Base-by-base conservation (phyloP, 805 yeast species). In the Starmera dryadoides region DNA sequence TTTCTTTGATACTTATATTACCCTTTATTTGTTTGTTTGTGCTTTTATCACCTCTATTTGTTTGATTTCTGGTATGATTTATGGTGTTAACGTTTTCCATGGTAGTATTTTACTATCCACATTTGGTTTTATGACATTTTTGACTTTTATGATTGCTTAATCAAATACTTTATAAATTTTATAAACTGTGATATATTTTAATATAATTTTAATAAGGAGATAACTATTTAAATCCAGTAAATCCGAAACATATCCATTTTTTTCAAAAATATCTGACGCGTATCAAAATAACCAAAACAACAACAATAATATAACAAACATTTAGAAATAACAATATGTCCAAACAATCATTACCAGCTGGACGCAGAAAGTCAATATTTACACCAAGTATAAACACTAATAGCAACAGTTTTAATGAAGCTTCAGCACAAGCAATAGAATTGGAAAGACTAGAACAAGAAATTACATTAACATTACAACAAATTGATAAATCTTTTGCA, bases 361-460 rank as follows among this genome's bases (percentile, higher is more conserved):
- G 32, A 16, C 32, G 56, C 37, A 41, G 59, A 26, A 55, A 53
- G 36, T 55, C 59, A 0, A 45, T 55, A 14, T 53, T 53, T 35
- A 47, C 48, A 3, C 47, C 58, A 0, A 25, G 28, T n/a, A 25
- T 25, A 8, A 25, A 8, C 28, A 38, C 28, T 14, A 19, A 41
- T 3, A 14, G 38, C 35, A 49, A 41, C 36, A 44, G 28, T 17
- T 11, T 44, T n/a, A 37, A 33, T 3, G 56, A 49, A 35, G 44
- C 55, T 1, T 42, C 58, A 0, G 41, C 47, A 6, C 58, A 55
- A 36, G 50, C 58, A 3, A 44, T 47, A 5, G 59, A 55, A 35
- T 39, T 81, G 52, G 94, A 86, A 51, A 68, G 75, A 49, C 58
- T 86, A 33, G 95, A 87, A 51, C 94, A 84, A 56, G 83, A 80